Conservation (phyloP, 2,329 filamentous ascomycete genomes). For the Alternaria infectoria region DNA sequence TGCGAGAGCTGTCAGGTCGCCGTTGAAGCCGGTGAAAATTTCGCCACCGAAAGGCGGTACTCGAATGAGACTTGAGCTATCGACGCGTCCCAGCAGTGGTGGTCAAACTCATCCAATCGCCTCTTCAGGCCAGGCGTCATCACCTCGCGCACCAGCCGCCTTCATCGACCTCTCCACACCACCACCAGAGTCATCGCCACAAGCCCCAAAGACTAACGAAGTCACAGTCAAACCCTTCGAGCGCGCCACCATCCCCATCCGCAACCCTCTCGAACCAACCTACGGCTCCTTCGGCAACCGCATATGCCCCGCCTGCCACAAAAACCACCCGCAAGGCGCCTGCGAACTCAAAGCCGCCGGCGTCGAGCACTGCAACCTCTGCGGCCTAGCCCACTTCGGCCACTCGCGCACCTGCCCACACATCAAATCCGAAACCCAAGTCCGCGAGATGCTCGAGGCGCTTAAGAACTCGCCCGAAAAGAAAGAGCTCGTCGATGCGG, state of each 20-base stretch:
- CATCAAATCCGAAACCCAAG: conserved; percentile 66
- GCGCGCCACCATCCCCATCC: conserved; percentile 38
- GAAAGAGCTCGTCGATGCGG: conserved; percentile 59
- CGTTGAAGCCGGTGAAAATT: neutral
- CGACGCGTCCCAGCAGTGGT: neutral
- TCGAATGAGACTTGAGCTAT: neutral
- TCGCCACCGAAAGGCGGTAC: neutral
- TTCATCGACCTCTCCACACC: neutral
- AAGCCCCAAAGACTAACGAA: conserved; percentile 18
- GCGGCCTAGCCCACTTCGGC: conserved; percentile 67
- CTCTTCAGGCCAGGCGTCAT: neutral
- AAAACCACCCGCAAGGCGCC: conserved; percentile 61
- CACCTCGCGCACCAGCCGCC: neutral
- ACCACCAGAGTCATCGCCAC: neutral
- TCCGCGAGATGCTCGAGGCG: conserved; percentile 68
- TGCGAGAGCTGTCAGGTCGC: neutral
- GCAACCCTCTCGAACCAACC: conserved; percentile 34
- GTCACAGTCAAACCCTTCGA: conserved; percentile 41
- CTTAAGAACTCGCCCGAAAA: conserved; percentile 66
- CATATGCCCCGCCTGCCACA: conserved; percentile 61
- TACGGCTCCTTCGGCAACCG: conserved; percentile 19
- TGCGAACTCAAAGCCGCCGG: conserved; percentile 67
- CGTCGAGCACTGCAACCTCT: conserved; percentile 68
- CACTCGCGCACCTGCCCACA: conserved; percentile 65
- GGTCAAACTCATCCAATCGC: neutral